A percentile compares a stretch with the other conserved stretches of the same genome.
phyloP scores from a whole-genome alignment of 768 basidiomycete genomes.

The Pleurotus djamor region DNA sequence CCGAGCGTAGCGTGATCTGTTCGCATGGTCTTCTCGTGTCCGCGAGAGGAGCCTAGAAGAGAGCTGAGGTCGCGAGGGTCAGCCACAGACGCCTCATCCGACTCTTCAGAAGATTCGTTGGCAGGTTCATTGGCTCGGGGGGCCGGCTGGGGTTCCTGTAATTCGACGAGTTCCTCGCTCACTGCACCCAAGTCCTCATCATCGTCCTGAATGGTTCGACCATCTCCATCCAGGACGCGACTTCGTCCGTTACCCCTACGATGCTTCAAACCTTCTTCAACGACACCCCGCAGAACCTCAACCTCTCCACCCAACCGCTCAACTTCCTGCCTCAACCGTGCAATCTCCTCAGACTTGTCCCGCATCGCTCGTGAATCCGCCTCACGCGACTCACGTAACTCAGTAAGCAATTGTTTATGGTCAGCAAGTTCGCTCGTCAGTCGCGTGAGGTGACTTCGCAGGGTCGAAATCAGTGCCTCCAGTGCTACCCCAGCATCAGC shows the following conservation, averaged over 20 bases:
- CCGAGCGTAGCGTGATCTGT: constrained; percentile 49
- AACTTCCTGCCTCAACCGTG: constrained; percentile 69
- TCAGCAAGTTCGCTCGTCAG: constrained; percentile 77
- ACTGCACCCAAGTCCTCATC: constrained; percentile 19
- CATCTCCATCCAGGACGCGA: constrained; percentile 14
- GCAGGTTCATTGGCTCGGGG: constrained; percentile 11
- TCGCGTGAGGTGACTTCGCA: constrained; percentile 73
- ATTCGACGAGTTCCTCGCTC: background rate
- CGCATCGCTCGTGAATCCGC: constrained; percentile 54
- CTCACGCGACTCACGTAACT: constrained; percentile 63
- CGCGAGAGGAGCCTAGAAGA: background rate
- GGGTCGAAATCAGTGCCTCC: constrained; percentile 72
- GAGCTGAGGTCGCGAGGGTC: background rate
- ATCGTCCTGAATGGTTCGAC: constrained; percentile 22
- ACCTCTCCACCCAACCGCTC: constrained; percentile 84
- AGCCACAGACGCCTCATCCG: background rate
- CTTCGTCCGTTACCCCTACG: constrained; percentile 19
- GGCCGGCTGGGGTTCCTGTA: constrained; percentile 9
- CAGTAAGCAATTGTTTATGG: constrained; percentile 69
- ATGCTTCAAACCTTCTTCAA: constrained; percentile 84
- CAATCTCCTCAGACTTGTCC: constrained; percentile 66
- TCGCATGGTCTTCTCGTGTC: constrained; percentile 33
- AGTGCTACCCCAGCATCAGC: constrained; percentile 49
- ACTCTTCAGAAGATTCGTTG: constrained; percentile 1
- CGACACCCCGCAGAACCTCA: constrained; percentile 79